Evolutionary conservation across 176 grass and related monocot species (phyloP), one percentile per base, ranked within the genome.

Genomic region (Carex scoparia): DNA sequence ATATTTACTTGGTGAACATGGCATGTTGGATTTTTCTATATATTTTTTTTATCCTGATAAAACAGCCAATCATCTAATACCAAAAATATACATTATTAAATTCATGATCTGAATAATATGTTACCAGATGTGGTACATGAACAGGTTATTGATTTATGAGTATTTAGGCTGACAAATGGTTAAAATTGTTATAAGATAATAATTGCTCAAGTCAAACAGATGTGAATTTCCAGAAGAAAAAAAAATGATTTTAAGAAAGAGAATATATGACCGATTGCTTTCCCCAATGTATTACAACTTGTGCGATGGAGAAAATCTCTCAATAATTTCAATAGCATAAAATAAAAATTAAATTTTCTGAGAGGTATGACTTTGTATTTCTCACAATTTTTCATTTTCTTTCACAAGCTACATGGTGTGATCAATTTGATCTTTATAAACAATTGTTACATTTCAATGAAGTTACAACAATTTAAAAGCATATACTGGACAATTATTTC

Each of bases 1-100:
- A 53, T 64, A 11, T 82, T 83, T 79, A 79, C 74, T 79, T 3
- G 37, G 37, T 4, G 74, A 79, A 58, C 74, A 58, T 79, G 74
- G 28, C 74, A 76, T 79, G 74, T 79, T 56, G 74, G 28, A 33
- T 32, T 79, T 79, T 35, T 58, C 44, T 14, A 70, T 31, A 57
- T 35, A 37, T 33, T 57, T 57, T 57, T 9, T 19, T 28, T 35
- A 19, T 79, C 49, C 12, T 78, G 49, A 31, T 56, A n/a, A 54
- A 57, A 33, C 73, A 4, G 73, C 27, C 49, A 78, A 78, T 78
- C 73, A 78, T 78, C 73, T 78, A 79, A 1, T 11, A 30, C 74
- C 74, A 58, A 79, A 54, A 5, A 27, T 56, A 56, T 58, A 58
- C 48, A 33, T 16, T 57, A 53, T 28, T 78, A 33, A 4, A 79